Base-by-base conservation (phyloP, 2,329 filamentous ascomycete genomes). In the Nemania sp. region DNA sequence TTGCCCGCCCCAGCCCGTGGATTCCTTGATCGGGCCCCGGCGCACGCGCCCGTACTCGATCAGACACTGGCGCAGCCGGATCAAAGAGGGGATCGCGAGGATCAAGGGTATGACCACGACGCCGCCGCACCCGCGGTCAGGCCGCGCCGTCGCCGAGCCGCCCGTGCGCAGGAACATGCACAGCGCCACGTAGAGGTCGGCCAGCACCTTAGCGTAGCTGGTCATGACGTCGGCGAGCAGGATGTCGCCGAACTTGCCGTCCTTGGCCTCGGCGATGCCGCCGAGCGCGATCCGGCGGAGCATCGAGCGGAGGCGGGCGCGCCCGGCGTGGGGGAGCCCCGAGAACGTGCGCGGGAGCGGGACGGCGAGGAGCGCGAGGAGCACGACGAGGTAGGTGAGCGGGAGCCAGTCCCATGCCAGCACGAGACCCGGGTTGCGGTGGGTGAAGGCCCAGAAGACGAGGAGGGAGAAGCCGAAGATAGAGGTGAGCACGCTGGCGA, bases 181-280 rank as follows among this genome's bases (percentile, higher is more conserved):
- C 29, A 94, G 81, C 55, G 90, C 90, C 63, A 98, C 92, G 78
- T 94, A 98, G 13, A 98, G 82, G 79, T 99, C 96, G 26, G 91
- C 95, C 29, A 97, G 85, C 32, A 98, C 92, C 80, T 97, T 97
- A 69, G 95, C 91, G 79, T 98, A 99, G 76, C 93, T 97, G 49
- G 96, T 99, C 74, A 98, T 82, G 63, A 94, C 95, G 86, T 99
- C 96, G 38, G 96, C 94, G 20, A 99, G 88, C 66, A 99, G 82
- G 60, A 98, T 92, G 78, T 99, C 96, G 64, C 93, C 95, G 76
- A 98, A 98, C 77, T 97, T 97, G 62, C 95, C 94, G 79, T 98
- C 92, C 73, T 92, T 88, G 0, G 92, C 85, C 80, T 95, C 91
- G 15, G 96, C 95, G 26, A 99, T 86, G 0, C 95, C 94, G 26